Evolutionary conservation across 495 filamentous ascomycete species (phyloP), one percentile per base, ranked within the genome.

Genomic region (Lophium mytilinum): DNA sequence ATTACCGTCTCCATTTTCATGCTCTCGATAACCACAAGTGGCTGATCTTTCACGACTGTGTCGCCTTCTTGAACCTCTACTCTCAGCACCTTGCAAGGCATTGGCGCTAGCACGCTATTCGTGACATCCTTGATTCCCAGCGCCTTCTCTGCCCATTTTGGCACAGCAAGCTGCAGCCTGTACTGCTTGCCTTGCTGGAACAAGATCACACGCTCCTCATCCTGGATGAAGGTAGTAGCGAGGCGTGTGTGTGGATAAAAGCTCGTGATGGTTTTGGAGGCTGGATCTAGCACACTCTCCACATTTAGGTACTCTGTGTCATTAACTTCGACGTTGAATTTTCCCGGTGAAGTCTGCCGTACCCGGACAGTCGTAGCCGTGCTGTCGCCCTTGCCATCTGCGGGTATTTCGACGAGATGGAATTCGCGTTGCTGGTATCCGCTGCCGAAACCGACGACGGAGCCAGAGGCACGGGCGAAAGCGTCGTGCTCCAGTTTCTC

Each of bases 1-100:
- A 98, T 96, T 36, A 95, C 90, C 35, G 90, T 98, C 73, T 98
- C 93, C 93, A 98, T 98, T 79, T 98, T 98, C 93, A 98, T 98
- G 55, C 92, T 96, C 73, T 98, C 93, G 66, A 98, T 95, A 0
- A 98, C 91, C 41, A 97, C 89, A 58, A 98, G 73, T 17, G 89
- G 81, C 63, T 94, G 83, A 50, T 90, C 91, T 72, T 90, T 94
- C 67, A 83, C 80, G 39, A 97, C 92, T 49, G 66, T 71, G 59
- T 91, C 84, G 0, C 93, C 94, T 53, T 85, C 89, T 52, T 80
- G 71, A 53, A 92, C 88, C 68, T 91, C 85, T 34, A 94, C 89
- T 50, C 88, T 80, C 57, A 96, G 71, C 5, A 96, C 82, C 73
- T 95, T 96, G 72, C 91, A 95, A 10, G 91, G 91, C 91, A 96